Conservation (phyloP, 495 filamentous ascomycete species). For the Hypoxylon intermedium region DNA sequence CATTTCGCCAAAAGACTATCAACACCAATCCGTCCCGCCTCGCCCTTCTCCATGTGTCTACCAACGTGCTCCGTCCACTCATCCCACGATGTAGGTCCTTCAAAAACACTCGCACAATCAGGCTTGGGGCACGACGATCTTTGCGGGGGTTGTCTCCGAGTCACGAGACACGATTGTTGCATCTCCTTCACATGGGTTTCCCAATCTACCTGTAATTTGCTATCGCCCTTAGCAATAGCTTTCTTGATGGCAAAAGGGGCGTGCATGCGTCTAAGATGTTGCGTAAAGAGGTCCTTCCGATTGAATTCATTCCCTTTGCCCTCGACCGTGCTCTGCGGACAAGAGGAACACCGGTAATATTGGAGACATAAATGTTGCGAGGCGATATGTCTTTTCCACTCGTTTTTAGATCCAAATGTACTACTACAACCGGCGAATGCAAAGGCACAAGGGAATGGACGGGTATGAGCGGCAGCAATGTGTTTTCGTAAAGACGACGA, state of each 20-base stretch:
- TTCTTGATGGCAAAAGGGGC: slow-evolving; percentile 60
- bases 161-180: slow-evolving; percentile 72
- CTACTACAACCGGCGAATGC: slow-evolving; percentile 81
- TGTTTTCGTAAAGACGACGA: slow-evolving; percentile 65
- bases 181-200: slow-evolving; percentile 64
- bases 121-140: slow-evolving; percentile 70
- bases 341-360: slow-evolving; percentile 82
- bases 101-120: slow-evolving; percentile 73
- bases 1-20: slow-evolving; percentile 61
- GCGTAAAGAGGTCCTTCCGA: slow-evolving; percentile 94
- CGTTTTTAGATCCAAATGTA: slow-evolving; percentile 91
- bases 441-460: slow-evolving; percentile 86
- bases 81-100: slow-evolving; percentile 79
- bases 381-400: slow-evolving; percentile 92
- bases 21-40: slow-evolving; percentile 57
- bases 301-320: slow-evolving; percentile 72
- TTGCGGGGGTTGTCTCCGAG: slow-evolving; percentile 69
- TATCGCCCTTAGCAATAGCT: slow-evolving; percentile 56
- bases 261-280: slow-evolving; percentile 95
- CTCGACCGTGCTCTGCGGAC: slow-evolving; percentile 66
- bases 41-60: slow-evolving; percentile 77
- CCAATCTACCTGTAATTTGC: slow-evolving; percentile 62
- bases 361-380: slow-evolving; percentile 87
- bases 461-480: slow-evolving; percentile 65
- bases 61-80: slow-evolving; percentile 93